These are phyloP conservation scores for Cucumis sativus DNA, from an alignment of 306 rosid species.

Conservation along the genomic window Cucumber_9930_V3 NC_026659.2:27287501-27288000, in stretches of 20 bases:
- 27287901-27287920: conserved; percentile 12
- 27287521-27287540: conserved; percentile 61
- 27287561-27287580: conserved; percentile 34
- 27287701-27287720: background rate
- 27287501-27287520: conserved; percentile 18
- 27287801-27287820: conserved; percentile 73
- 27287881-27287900: conserved; percentile 23
- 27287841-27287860: background rate
- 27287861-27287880: conserved; percentile 9
- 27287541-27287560: conserved; percentile 55
- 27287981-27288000: conserved; percentile 1
- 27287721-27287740: conserved; percentile 13
- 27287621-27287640: background rate
- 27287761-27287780: conserved; percentile 18
- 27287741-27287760: background rate
- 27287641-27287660: background rate
- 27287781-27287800: conserved; percentile 40
- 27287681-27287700: conserved; percentile 18
- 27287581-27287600: conserved; percentile 45
- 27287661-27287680: background rate
- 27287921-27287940: conserved; percentile 24
- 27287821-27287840: conserved; percentile 65
- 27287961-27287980: conserved; percentile 14
- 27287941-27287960: conserved; percentile 11
- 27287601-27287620: conserved; percentile 11